phyloP scores from a whole-genome alignment of 2,329 filamentous ascomycete species.

The Ploettnerulaceae sp. region DNA sequence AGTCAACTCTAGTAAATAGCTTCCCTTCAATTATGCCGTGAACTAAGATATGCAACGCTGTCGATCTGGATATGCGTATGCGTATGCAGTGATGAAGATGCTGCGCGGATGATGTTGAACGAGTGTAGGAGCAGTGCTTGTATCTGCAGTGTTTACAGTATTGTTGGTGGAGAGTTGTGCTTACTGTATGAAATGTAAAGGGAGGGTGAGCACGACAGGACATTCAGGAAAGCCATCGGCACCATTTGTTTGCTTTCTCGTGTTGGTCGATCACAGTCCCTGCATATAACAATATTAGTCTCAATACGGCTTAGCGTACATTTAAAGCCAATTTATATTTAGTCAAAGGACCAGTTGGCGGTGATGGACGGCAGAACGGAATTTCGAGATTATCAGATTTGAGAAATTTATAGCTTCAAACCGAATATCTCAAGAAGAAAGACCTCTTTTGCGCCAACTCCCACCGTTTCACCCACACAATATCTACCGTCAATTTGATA shows the following conservation, averaged over 20 bases:
- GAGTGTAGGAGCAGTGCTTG: neutral
- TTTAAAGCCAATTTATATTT: slow-evolving; percentile 6
- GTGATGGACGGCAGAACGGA: neutral
- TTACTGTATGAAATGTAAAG: neutral
- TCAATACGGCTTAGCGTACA: neutral
- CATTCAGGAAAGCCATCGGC: neutral
- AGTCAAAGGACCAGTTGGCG: slow-evolving; percentile 17
- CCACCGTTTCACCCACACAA: no score
- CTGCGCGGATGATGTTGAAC: slow-evolving; percentile 3
- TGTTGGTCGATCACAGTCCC: slow-evolving; percentile 16
- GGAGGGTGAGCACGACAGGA: neutral
- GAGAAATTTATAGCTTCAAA: neutral
- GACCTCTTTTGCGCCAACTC: no score
- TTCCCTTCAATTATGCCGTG: no score
- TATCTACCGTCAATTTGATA: no score
- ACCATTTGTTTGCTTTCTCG: slow-evolving; percentile 2
- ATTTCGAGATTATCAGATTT: neutral
- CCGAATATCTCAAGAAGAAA: neutral
- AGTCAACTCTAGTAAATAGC: no score
- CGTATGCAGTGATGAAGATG: neutral
- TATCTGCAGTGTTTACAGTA: neutral
- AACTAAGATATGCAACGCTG: no score
- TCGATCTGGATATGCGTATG: no score
- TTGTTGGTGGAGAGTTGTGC: neutral
- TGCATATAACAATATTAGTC: slow-evolving; percentile 13